phyloP scores from a whole-genome alignment of 2,329 filamentous ascomycete species.

The Hymenoscyphus scutula region DNA sequence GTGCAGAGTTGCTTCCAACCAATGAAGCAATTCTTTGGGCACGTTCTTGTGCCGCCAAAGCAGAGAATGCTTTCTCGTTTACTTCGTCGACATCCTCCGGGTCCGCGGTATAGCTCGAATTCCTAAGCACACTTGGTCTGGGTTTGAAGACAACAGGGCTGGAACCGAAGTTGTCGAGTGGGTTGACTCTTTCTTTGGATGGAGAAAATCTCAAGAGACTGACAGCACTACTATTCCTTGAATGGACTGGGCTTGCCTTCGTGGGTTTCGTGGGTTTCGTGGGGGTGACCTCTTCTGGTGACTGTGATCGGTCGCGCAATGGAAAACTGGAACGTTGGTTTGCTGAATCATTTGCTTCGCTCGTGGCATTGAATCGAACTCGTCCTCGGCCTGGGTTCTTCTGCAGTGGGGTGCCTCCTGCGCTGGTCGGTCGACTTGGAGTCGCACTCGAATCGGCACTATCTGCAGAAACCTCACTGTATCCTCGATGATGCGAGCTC shows the following conservation, averaged over 20 bases:
- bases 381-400: slow-evolving; percentile 24
- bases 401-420: slow-evolving; percentile 17
- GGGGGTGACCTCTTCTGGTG: slow-evolving; percentile 19
- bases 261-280: slow-evolving; percentile 9
- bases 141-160: slow-evolving; percentile 21
- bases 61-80: slow-evolving; percentile 35
- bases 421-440: slow-evolving; percentile 29
- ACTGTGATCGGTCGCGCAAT: slow-evolving; percentile 25
- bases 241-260: slow-evolving; percentile 27
- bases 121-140: slow-evolving; percentile 31
- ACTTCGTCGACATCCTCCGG: slow-evolving; percentile 23
- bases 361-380: slow-evolving; percentile 36
- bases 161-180: slow-evolving; percentile 27
- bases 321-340: slow-evolving; percentile 31
- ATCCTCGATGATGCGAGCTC: slow-evolving; percentile 12
- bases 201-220: slow-evolving; percentile 25
- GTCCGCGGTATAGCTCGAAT: slow-evolving; percentile 19
- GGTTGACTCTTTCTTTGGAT: slow-evolving; percentile 30
- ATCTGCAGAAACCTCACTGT: slow-evolving; percentile 22
- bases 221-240: slow-evolving; percentile 29
- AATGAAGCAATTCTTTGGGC: slow-evolving; percentile 34
- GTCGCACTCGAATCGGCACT: slow-evolving; percentile 25
- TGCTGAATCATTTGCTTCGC: slow-evolving; percentile 33
- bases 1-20: slow-evolving; percentile 34
- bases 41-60: slow-evolving; percentile 34